Conservation (phyloP, 805 yeast genomes). For the Zygoascus tannicola region DNA sequence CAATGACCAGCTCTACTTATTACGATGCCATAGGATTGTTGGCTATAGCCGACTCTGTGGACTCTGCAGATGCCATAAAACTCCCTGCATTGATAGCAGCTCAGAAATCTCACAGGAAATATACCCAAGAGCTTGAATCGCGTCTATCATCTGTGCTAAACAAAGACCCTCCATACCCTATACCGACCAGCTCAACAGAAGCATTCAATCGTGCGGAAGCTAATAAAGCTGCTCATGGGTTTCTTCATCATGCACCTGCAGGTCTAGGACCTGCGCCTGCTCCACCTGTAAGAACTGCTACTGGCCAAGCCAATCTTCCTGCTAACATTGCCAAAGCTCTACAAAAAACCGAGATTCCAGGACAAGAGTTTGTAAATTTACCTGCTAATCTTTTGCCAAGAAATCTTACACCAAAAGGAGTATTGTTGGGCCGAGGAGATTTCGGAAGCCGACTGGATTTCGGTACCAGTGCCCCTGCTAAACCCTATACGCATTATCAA, state of each 20-base stretch:
- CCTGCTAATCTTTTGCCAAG: conserved; percentile 7
- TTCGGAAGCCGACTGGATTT: neutral
- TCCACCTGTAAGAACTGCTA: neutral
- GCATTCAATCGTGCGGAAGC: conserved; percentile 1
- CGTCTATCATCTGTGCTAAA: neutral
- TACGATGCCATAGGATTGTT: conserved; percentile 33
- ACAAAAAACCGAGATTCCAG: neutral
- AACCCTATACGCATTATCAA: neutral
- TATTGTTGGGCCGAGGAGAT: conserved; percentile 4
- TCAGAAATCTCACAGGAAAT: neutral
- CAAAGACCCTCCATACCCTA: conserved; percentile 2
- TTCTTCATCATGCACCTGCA: conserved; percentile 3
- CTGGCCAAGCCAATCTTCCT: conserved; percentile 3
- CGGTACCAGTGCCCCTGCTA: neutral
- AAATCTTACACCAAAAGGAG: conserved; percentile 1
- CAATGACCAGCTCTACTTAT: conserved; percentile 17
- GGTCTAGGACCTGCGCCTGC: conserved; percentile 1
- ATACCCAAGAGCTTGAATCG: neutral
- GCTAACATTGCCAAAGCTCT: neutral
- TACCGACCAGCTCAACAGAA: neutral
- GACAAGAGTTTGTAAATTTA: conserved; percentile 5
- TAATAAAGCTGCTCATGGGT: conserved; percentile 1
- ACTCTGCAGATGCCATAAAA: conserved; percentile 2
- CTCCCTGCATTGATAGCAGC: neutral
- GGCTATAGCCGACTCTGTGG: conserved; percentile 31